Evolutionary conservation across 176 grass and related monocot genomes (phyloP), one percentile per base, ranked within the genome.

Genomic region (Aegilops longissima): DNA sequence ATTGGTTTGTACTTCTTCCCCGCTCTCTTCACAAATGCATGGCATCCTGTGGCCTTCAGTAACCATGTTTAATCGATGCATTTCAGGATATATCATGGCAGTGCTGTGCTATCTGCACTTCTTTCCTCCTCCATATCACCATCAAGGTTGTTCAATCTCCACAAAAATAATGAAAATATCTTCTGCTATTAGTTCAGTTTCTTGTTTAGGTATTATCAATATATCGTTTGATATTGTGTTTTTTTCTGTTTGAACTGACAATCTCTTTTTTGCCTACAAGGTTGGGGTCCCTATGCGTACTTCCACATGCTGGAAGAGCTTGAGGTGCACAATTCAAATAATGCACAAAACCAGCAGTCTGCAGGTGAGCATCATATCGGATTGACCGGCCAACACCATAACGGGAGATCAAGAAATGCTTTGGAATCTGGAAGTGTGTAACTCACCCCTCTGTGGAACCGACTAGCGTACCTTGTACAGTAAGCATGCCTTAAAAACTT

Each of bases 101-200:
- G 21, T 90, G 2, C 67, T 88, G 12, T 96, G 90, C 84, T 98
- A 98, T 79, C 76, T 96, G 80, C 93, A 99, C 66, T 93, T 96
- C 76, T 99, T 93, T 35, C 97, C 97, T 81, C 86, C 88, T 64
- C 97, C 94, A 5, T 85, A 91, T 85, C 84, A 96, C 82, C 35
- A 79, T 40, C 87, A 96, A 84, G 94, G 97, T 99, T 89, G 58
- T 86, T 35, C n/a, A 47, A 13, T 36, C 44, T 79, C 70, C 44
- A 77, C 40, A 30, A 70, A 56, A 56, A 56, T 42, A 64, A 25
- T 10, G 68, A 0, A 80, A 69, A 8, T 88, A 0, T 82, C 40
- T 33, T 40, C 1, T 58, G 6, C 27, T 63, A 30, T 4, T 73
- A 27, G 14, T 61, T 77, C 31, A 72, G 16, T 25, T 5, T 14